These are phyloP conservation scores for Pseudoperonospora humuli DNA, from an alignment of 352 stramenopile genomes.

Conservation along the genomic window DNA sequence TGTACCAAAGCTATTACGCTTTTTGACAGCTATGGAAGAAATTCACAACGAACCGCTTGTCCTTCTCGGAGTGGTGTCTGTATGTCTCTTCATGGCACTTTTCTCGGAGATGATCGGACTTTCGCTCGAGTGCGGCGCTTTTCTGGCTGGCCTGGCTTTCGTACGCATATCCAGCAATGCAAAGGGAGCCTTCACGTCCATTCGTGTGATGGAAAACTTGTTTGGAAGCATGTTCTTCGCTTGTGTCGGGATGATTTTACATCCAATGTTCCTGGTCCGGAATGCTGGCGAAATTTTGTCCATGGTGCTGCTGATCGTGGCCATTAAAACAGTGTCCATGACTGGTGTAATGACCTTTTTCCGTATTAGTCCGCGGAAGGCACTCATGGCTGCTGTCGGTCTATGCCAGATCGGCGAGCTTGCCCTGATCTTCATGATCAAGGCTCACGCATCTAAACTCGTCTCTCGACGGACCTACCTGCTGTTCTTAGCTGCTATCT, in stretches of 20 bases:
- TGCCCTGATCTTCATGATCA: conserved; percentile 88
- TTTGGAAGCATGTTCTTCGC: conserved; percentile 88
- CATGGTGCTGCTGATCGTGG: conserved; percentile 72
- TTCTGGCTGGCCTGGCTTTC: conserved; percentile 75
- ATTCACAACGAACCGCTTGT: conserved; percentile 73
- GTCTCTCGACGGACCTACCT: conserved; percentile 77
- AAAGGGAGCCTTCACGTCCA: conserved; percentile 71
- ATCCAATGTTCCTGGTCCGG: conserved; percentile 70
- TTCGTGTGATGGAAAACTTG: conserved; percentile 83
- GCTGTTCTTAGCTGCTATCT: conserved; percentile 72
- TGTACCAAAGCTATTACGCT: conserved; percentile 57
- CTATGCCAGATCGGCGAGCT: conserved; percentile 82
- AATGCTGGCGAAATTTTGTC: conserved; percentile 76
- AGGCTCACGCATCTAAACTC: conserved; percentile 74
- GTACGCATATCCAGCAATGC: conserved; percentile 57
- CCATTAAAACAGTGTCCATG: conserved; percentile 73
- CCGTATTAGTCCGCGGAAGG: conserved; percentile 59
- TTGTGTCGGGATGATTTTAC: conserved; percentile 83
- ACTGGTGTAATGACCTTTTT: conserved; percentile 78
- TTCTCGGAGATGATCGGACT: conserved; percentile 78
- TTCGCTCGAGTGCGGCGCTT: conserved; percentile 78
- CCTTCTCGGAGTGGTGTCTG: conserved; percentile 74
- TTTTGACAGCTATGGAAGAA: conserved; percentile 74
- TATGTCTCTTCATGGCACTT: conserved; percentile 79
- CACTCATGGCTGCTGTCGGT: conserved; percentile 61